Evolutionary conservation across 495 filamentous ascomycete genomes (phyloP), one percentile per base, ranked within the genome.

Genomic region (Neurospora hispaniola): DNA sequence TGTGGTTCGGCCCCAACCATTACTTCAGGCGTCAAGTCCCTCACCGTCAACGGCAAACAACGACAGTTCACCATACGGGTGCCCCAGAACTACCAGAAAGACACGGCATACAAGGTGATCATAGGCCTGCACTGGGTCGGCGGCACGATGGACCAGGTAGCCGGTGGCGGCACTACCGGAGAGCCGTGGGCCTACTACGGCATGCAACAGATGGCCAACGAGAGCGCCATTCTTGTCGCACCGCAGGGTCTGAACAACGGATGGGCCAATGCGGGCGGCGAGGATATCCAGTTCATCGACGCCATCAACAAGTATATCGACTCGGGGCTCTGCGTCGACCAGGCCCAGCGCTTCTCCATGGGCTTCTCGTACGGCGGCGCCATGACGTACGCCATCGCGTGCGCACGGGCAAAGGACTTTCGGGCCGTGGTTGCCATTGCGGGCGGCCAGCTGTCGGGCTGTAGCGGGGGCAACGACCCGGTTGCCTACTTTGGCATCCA

Each of bases 221-320:
- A 81, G 62, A 73, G 69, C n/a, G 82, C 83, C 42, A 86, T 86
- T 69, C 84, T 82, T 46, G 82, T 86, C 20, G 79, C 80, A 3
- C 85, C 85, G 16, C 74, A 86, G 46, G 85, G 84, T n/a, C 80
- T 83, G 59, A 78, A 83, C 74, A 79, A 80, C 70, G 84, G 85
- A 39, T 86, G 85, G 85, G 83, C 73, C 59, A 86, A 86, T 76
- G 69, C 38, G 18, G 78, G 75, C 16, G 83, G 83, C 62, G 81
- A 84, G 43, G 85, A 86, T 68, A 74, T 85, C 10, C 77, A 78
- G 7, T 83, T 85, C 73, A 78, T 82, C 59, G 74, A 81, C 41
- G 69, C 76, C 31, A 78, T 85, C 40, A 75, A 83, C 20, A 48
- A 78, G 18, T 68, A 76, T 5, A 72, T 84, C 12, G 80, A 84